Evolutionary conservation across 177 flowering plant genomes (phyloP).

Genomic region (Vitis hybrid): DNA sequence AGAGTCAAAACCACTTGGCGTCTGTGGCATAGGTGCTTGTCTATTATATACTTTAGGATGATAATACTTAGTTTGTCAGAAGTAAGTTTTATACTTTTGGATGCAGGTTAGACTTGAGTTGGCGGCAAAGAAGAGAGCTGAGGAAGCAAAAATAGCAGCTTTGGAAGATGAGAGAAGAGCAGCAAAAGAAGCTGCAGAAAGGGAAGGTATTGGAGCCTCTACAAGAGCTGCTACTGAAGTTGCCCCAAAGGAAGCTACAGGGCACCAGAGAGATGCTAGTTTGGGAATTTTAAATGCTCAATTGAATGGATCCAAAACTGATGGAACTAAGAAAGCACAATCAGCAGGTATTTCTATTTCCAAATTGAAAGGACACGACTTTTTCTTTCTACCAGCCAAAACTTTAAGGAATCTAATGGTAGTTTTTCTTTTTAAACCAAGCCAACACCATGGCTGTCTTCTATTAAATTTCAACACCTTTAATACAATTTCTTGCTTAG

Average conservation of each 20-base stretch:
- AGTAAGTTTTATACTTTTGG: not conserved
- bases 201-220: conserved; percentile 35
- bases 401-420: not conserved
- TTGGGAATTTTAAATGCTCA: conserved; percentile 11
- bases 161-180: conserved; percentile 67
- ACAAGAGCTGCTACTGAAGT: conserved; percentile 21
- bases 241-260: conserved; percentile 16
- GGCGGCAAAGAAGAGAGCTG: conserved; percentile 37
- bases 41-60: no score
- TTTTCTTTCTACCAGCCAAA: not conserved
- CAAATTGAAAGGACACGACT: no score
- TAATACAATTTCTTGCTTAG: no score
- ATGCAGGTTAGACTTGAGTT: conserved; percentile 41
- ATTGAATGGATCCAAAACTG: conserved; percentile 13
- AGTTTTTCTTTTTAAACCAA: not conserved
- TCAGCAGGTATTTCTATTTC: conserved; percentile 36
- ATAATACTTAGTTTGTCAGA: no score
- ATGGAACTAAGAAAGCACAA: conserved; percentile 20
- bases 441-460: not conserved
- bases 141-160: conserved; percentile 58
- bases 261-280: conserved; percentile 11
- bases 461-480: not conserved
- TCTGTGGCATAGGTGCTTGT: no score
- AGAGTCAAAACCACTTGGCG: no score
- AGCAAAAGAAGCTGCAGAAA: conserved; percentile 71